These are phyloP conservation scores for Graphilbum ipis-grandicollis DNA, from an alignment of 2,329 filamentous ascomycete species.

Conservation along the genomic window DNA sequence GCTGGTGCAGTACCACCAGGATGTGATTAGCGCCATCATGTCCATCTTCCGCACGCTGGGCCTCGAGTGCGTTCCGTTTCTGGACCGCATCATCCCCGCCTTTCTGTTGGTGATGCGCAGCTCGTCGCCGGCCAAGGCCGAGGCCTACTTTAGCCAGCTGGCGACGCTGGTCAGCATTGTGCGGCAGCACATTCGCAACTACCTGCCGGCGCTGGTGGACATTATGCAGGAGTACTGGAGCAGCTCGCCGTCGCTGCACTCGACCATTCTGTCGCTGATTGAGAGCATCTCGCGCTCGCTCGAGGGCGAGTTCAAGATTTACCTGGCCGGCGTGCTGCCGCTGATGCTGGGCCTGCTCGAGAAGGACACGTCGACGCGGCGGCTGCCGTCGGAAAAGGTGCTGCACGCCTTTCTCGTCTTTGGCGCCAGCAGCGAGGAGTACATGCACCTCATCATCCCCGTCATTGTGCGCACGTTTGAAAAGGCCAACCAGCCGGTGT, in stretches of 20 bases:
- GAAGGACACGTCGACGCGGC: slow-evolving; percentile 57
- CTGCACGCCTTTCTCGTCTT: slow-evolving; percentile 93
- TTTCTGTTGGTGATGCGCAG: slow-evolving; percentile 81
- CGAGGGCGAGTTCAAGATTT: slow-evolving; percentile 96
- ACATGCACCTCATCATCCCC: slow-evolving; percentile 97
- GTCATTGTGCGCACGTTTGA: slow-evolving; percentile 92
- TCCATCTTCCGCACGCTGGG: slow-evolving; percentile 95
- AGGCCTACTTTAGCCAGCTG: slow-evolving; percentile 95
- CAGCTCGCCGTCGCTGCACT: slow-evolving; percentile 60
- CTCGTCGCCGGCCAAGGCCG: slow-evolving; percentile 59
- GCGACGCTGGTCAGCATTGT: slow-evolving; percentile 89
- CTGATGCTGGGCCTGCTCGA: slow-evolving; percentile 91
- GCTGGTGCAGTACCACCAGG: slow-evolving; percentile 75
- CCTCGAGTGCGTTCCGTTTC: slow-evolving; percentile 86
- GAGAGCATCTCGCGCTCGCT: slow-evolving; percentile 87
- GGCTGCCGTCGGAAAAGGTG: slow-evolving; percentile 75
- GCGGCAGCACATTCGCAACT: slow-evolving; percentile 86
- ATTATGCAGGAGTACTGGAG: slow-evolving; percentile 87
- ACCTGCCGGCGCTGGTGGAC: slow-evolving; percentile 69
- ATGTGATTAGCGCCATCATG: slow-evolving; percentile 95
- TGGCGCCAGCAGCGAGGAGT: slow-evolving; percentile 88
- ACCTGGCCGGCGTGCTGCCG: slow-evolving; percentile 73
- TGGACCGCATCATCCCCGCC: slow-evolving; percentile 84
- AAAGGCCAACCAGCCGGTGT: slow-evolving; percentile 62
- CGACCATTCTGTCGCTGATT: slow-evolving; percentile 79